Conservation (phyloP, 78 protist species). For the Dictyostelium capitatum region DNA sequence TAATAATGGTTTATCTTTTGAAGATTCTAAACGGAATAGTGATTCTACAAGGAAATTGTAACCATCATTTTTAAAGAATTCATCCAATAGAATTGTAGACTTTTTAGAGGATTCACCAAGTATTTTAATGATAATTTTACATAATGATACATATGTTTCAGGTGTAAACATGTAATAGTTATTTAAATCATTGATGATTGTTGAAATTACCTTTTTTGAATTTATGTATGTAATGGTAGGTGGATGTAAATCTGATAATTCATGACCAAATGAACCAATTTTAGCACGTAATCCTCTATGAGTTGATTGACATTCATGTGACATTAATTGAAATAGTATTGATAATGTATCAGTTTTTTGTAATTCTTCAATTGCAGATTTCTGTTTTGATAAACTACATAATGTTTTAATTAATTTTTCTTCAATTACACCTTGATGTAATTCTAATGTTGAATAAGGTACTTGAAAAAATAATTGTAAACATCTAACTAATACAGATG, state of each 20-base stretch:
- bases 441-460: conserved; percentile 26
- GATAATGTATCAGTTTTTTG: conserved; percentile 56
- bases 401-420: conserved; percentile 67
- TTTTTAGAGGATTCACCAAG: conserved; percentile 56
- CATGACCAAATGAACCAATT: conserved; percentile 44
- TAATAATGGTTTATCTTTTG: conserved; percentile 53
- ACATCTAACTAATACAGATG: conserved; percentile 45
- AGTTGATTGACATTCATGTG: conserved; percentile 46
- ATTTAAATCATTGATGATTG: conserved; percentile 28
- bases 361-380: conserved; percentile 61
- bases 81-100: conserved; percentile 59
- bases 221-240: conserved; percentile 73
- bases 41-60: conserved; percentile 41
- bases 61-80: conserved; percentile 47
- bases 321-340: conserved; percentile 42
- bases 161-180: conserved; percentile 43
- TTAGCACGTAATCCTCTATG: conserved; percentile 48
- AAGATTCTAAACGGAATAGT: conserved; percentile 50
- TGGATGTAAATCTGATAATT: conserved; percentile 51
- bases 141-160: conserved; percentile 39
- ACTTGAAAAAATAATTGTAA: conserved; percentile 52
- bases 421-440: conserved; percentile 18
- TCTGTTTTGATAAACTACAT: conserved; percentile 41
- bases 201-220: conserved; percentile 35
- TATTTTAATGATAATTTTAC: conserved; percentile 57